Evolutionary conservation across 169 alveolate species (phyloP).

Genomic region (Miamiensis avidus): DNA sequence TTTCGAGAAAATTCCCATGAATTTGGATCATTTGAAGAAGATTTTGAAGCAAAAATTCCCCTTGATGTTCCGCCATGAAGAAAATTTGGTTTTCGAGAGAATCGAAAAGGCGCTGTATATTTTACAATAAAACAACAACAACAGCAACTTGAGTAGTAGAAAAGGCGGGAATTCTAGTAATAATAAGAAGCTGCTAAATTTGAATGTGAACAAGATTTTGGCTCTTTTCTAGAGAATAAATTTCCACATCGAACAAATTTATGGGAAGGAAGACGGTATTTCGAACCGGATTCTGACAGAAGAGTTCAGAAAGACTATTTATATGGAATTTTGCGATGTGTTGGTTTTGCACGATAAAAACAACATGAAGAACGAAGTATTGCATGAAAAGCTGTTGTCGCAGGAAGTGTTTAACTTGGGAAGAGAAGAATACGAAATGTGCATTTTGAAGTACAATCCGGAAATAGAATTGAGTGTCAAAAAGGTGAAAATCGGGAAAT

Average conservation of each 20-base stretch:
- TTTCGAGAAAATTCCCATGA: not conserved
- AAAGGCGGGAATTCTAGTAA: too few relatives aligned
- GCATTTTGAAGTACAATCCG: slow-evolving; percentile 12
- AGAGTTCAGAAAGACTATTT: not conserved
- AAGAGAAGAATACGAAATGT: slow-evolving; percentile 11
- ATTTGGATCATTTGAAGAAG: not conserved
- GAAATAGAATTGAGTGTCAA: slow-evolving; percentile 9
- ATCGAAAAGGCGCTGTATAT: not conserved
- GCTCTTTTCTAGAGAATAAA: not conserved
- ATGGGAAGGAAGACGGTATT: not conserved
- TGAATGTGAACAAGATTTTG: not conserved
- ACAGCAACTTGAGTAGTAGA: too few relatives aligned
- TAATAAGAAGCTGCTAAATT: not conserved
- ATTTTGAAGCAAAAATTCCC: not conserved
- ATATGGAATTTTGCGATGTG: not conserved
- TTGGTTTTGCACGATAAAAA: not conserved
- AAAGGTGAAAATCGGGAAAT: slow-evolving; percentile 9
- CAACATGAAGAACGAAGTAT: not conserved
- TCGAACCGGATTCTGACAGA: not conserved
- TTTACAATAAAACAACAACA: not conserved
- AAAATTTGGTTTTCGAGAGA: not conserved
- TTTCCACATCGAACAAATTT: not conserved
- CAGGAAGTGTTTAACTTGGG: slow-evolving; percentile 13
- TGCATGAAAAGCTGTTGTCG: not conserved
- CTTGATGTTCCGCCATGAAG: not conserved